Evolutionary conservation across 768 basidiomycete species (phyloP).

Genomic region (Hypsizygus marmoreus): DNA sequence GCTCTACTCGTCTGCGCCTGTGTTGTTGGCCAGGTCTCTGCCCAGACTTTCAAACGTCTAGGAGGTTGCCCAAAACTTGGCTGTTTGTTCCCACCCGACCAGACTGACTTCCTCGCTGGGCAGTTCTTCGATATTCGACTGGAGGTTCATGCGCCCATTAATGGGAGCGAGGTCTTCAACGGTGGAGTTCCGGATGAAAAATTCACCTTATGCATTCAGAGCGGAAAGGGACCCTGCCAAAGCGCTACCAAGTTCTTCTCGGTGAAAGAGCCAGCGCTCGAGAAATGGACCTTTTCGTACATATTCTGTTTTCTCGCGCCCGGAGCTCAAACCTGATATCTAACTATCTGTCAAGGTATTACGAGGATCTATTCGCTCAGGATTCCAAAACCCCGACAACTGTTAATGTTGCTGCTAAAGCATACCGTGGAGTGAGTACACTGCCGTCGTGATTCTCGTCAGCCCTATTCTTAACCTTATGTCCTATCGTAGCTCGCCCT

Average conservation of each 20-base stretch:
- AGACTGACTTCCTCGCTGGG: conserved; percentile 43
- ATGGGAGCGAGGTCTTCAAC: conserved; percentile 37
- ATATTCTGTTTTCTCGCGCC: conserved; percentile 11
- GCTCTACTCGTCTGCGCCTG: conserved; percentile 21
- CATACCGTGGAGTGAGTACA: conserved; percentile 38
- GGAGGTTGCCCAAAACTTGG: conserved; percentile 43
- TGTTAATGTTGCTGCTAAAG: conserved; percentile 45
- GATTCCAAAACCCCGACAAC: conserved; percentile 32
- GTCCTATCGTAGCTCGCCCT: conserved; percentile 26
- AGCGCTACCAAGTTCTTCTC: conserved; percentile 39
- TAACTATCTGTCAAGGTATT: conserved; percentile 31
- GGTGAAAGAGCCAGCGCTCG: conserved; percentile 31
- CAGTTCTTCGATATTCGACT: conserved; percentile 45
- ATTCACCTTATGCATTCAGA: conserved; percentile 41
- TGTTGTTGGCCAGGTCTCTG: conserved; percentile 22
- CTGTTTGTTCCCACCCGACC: conserved; percentile 46
- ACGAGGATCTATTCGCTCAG: conserved; percentile 43
- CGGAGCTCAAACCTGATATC: neutral
- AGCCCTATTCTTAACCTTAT: conserved; percentile 2
- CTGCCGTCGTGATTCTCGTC: conserved; percentile 2
- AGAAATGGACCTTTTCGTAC: conserved; percentile 44
- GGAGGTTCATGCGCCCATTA: conserved; percentile 45
- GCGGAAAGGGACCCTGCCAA: conserved; percentile 30
- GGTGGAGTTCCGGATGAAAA: conserved; percentile 37
- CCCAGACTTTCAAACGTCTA: conserved; percentile 42